Conservation (phyloP, 2,329 filamentous ascomycete genomes). For the Penicillium olsonii region DNA sequence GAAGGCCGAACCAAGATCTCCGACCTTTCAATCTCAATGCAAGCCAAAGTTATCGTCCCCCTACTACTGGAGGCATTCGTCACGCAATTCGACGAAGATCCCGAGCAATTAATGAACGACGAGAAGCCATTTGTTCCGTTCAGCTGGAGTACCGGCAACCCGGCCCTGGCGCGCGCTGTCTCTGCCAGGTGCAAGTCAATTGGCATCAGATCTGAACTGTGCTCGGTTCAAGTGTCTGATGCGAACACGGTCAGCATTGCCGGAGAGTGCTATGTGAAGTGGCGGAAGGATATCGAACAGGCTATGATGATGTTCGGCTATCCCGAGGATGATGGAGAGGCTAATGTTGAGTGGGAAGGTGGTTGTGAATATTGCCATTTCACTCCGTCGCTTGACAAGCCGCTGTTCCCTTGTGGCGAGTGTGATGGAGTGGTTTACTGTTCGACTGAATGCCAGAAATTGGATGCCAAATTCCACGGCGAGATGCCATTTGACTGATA, state of each 20-base stretch:
- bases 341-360: not conserved
- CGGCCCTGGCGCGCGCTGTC: slow-evolving; percentile 1
- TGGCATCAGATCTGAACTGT: slow-evolving; percentile 4
- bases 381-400: slow-evolving; percentile 4
- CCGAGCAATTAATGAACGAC: not conserved
- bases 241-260: not conserved
- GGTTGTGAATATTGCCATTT: slow-evolving; percentile 5
- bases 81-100: slow-evolving; percentile 3
- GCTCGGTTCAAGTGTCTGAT: not conserved
- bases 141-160: slow-evolving; percentile 4
- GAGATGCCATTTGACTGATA: no score
- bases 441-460: not conserved
- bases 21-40: not conserved
- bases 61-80: slow-evolving; percentile 10
- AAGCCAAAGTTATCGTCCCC: slow-evolving; percentile 9
- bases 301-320: not conserved
- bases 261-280: not conserved
- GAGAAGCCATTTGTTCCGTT: slow-evolving; percentile 5
- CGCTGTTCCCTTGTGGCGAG: not conserved
- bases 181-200: not conserved
- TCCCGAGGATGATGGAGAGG: not conserved
- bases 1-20: slow-evolving; percentile 5
- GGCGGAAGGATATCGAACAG: not conserved
- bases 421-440: slow-evolving; percentile 3
- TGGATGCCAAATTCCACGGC: not conserved